Percentiles rank a stretch among this genome's conserved stretches.
Conservation (phyloP, 345 rosid genomes). For the Euphorbia peplus region DNA sequence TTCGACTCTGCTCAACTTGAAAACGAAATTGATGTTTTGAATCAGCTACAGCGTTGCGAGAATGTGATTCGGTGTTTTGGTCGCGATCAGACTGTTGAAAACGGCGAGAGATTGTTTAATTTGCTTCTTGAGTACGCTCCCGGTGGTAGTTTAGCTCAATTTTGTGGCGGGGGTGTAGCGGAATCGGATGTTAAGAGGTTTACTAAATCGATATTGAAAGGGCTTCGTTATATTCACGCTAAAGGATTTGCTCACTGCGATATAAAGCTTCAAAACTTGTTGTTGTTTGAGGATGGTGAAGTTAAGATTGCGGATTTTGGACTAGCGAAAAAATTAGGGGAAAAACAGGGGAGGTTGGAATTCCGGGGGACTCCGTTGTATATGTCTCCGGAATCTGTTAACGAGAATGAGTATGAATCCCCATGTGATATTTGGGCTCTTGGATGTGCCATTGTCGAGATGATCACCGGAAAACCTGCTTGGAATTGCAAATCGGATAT, state of each 20-base stretch:
- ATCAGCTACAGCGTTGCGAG: conserved; percentile 14
- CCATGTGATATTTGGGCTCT: conserved; percentile 39
- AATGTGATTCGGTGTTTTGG: conserved; percentile 27
- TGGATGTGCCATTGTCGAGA: conserved; percentile 36
- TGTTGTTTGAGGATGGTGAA: conserved; percentile 23
- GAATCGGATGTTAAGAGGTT: conserved; percentile 16
- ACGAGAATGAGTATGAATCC: conserved; percentile 23
- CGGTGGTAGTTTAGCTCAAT: conserved; percentile 25
- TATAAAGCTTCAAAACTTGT: conserved; percentile 32
- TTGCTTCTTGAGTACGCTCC: conserved; percentile 34
- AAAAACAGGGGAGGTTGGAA: conserved; percentile 12
- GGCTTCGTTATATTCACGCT: conserved; percentile 26
- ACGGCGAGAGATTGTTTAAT: conserved; percentile 14
- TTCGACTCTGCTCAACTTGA: conserved; percentile 17
- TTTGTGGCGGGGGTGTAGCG: conserved; percentile 21
- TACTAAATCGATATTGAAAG: conserved; percentile 28
- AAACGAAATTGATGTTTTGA: conserved; percentile 27
- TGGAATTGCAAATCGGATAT: conserved; percentile 17
- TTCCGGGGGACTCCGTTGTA: conserved; percentile 39
- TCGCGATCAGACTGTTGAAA: conserved; percentile 11
- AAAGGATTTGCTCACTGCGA: conserved; percentile 38
- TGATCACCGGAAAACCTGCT: conserved; percentile 34
- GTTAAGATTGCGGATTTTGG: conserved; percentile 35
- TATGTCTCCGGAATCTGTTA: conserved; percentile 38
- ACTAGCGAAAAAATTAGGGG: conserved; percentile 23